Base-by-base conservation (phyloP, 352 stramenopile species). In the Pythium biforme region DNA sequence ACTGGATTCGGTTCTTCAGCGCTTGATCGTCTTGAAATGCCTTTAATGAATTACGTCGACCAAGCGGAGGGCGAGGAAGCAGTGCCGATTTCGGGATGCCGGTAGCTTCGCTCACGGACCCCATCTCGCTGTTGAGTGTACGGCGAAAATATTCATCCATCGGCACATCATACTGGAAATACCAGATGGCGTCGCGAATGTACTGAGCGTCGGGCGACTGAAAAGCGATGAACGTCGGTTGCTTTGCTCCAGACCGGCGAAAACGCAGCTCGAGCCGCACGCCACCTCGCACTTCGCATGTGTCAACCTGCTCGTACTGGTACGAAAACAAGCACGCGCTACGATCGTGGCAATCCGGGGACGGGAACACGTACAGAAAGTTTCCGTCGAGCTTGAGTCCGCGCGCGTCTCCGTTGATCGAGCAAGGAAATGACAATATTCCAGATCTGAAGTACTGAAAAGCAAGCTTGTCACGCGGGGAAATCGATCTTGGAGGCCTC, bases 321-420 rank as follows among this genome's bases (percentile, higher is more conserved):
- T 91, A 91, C 33, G 72, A 85, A 62, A 91, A 89, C 49, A 90
- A 66, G 48, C 74, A 90, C 12, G 83, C 83, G 20, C 71, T 87
- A n/a, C 76, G 74, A 26, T 89, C 79, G 40, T 74, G 67, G 31
- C 69, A 83, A 33, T 90, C 76, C 0, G 77, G 70, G 0, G 79
- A 81, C 4, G 80, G 80, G 29, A 83, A 89, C 20, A 89, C 73
- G 4, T 65, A 78, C n/a, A 90, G 60, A 51, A 79, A 75, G 14
- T 68, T 66, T 56, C 69, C 29, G 25, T 83, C 76, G 4, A 90
- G 70, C 31, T 83, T 82, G 43, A 89, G 58, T 4, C 78, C 77
- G 5, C 80, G 73, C 15, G 81, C 27, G 22, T 90, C 79, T 5
- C 68, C 71, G 25, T 73, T 81, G 55, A 89, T 87, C 3, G 69